Evolutionary conservation across 805 yeast species (phyloP), one percentile per base, ranked within the genome.

Genomic region (Phaffomyces opuntiae): DNA sequence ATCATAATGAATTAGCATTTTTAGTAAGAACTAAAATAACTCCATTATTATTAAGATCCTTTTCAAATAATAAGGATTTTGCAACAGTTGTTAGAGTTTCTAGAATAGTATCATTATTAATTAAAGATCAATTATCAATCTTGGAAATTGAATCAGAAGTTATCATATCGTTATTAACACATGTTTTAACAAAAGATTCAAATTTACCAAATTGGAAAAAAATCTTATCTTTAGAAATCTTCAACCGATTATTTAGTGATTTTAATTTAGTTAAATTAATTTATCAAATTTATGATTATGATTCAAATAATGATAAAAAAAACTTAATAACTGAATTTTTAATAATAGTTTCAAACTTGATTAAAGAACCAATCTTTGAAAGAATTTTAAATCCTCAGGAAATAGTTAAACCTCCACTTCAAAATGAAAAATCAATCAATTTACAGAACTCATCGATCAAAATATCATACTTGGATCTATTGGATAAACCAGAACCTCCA

Each of bases 401-500:
- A 13, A 59, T 62, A 1, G 66, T 74, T 9, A 31, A 43, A 7
- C 29, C 49, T 4, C 61, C 63, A 32, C 29, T 42, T 4, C 34
- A 31, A 16, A 29, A 43, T 8, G 57, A 53, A 6, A 56, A 64
- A 4, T 59, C 68, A 0, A 63, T 81, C 27, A 70, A 80, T 0
- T 59, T 62, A 14, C 62, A 67, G 5, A 61, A 60, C 11, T 75
- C 86, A 0, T 57, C 68, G 3, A 63, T 75, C 40, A 77, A 79
- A 52, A 69, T 81, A 0, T 66, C 80, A 13, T 74, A 80, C 46
- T 69, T 90, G 29, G 96, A 91, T 46, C 75, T 82, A 44, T 70
- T 93, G 24, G 98, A 91, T 59, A 89, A 89, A 56, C 54, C 68
- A 0, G 95, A 86, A 26, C 81, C 96, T 0, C 96, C 96, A 0